phyloP scores from a whole-genome alignment of 257 asterid genomes.

The Ilex asprella region DNA sequence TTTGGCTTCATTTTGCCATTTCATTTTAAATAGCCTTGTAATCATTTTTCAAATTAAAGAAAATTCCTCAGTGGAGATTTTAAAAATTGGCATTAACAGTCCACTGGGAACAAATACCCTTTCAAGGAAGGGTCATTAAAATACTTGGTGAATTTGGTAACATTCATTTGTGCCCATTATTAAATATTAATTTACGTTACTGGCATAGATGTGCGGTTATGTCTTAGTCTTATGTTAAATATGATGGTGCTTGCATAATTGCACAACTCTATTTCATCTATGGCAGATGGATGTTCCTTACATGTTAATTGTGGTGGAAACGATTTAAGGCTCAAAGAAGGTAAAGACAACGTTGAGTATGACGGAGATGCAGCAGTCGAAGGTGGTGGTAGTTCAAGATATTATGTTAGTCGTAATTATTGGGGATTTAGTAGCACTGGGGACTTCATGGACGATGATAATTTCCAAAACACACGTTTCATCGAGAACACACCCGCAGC shows the following conservation, averaged over 20 bases:
- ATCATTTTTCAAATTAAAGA: no score
- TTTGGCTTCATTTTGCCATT: no score
- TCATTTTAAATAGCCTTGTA: no score
- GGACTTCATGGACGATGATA: constrained; percentile 71
- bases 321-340: constrained; percentile 38
- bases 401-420: constrained; percentile 25
- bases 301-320: constrained; percentile 76
- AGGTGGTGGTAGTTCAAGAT: constrained; percentile 45
- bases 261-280: constrained; percentile 13
- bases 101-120: no score
- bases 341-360: constrained; percentile 30
- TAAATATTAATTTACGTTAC: no score
- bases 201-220: no score
- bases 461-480: constrained; percentile 44
- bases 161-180: no score
- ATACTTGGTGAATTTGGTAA: no score
- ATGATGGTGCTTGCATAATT: constrained; percentile 7
- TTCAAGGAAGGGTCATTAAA: no score
- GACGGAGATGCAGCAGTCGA: constrained; percentile 66
- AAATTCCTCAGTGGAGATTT: no score
- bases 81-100: no score
- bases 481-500: constrained; percentile 20
- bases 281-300: constrained; percentile 73
- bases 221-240: no score
- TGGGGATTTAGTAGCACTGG: constrained; percentile 94